phyloP scores from a whole-genome alignment of 805 yeast species.

The Middelhovenomyces tepae region DNA sequence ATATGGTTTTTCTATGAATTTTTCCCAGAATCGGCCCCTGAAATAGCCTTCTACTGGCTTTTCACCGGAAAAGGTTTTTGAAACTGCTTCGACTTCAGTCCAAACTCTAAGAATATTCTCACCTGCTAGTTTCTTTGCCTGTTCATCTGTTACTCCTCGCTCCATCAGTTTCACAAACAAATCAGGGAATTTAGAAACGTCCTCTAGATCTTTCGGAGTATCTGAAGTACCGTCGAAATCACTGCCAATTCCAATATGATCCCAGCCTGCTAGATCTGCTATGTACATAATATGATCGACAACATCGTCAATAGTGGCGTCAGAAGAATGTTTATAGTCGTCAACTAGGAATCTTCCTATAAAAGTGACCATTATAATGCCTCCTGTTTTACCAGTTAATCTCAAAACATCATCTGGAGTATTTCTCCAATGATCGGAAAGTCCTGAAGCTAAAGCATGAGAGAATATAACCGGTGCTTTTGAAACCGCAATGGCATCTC shows the following conservation, averaged over 20 bases:
- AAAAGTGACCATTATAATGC: slow-evolving; percentile 42
- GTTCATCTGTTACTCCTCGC: slow-evolving; percentile 36
- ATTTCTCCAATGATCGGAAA: slow-evolving; percentile 38
- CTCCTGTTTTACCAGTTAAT: slow-evolving; percentile 34
- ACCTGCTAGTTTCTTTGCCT: slow-evolving; percentile 12
- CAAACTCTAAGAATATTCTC: slow-evolving; percentile 14
- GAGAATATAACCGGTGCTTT: slow-evolving; percentile 42
- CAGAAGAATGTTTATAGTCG: slow-evolving; percentile 6
- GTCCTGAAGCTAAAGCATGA: slow-evolving; percentile 37
- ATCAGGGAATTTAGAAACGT: slow-evolving; percentile 47
- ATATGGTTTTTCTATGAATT: too few species aligned
- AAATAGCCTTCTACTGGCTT: too few species aligned
- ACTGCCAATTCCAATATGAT: slow-evolving; percentile 42
- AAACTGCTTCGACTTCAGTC: slow-evolving; percentile 11
- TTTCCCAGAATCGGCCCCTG: too few species aligned
- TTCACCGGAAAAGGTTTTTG: too few species aligned
- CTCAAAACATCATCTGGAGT: slow-evolving; percentile 40
- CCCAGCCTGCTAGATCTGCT: slow-evolving; percentile 41
- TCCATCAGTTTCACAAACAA: slow-evolving; percentile 29
- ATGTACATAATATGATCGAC: slow-evolving; percentile 38
- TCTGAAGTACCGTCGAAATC: slow-evolving; percentile 46
- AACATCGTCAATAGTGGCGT: slow-evolving; percentile 39
- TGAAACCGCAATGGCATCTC: slow-evolving; percentile 33
- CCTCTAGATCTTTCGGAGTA: slow-evolving; percentile 45
- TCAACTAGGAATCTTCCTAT: slow-evolving; percentile 32